Conservation (phyloP, 2,329 filamentous ascomycete species). For the Ophiostoma triangulosporum region DNA sequence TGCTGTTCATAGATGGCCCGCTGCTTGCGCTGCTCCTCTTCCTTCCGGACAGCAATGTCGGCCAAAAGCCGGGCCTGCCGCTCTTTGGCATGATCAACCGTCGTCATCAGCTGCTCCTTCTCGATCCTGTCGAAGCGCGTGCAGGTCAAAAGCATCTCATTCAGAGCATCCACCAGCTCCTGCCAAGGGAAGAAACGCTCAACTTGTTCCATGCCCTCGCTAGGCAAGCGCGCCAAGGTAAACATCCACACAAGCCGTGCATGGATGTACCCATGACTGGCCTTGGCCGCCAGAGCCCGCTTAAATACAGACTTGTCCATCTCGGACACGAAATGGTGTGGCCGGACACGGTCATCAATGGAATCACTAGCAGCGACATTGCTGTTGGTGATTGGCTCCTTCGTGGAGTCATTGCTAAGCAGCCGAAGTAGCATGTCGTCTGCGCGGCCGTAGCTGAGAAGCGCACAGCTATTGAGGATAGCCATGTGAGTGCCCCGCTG, state of each 20-base stretch:
- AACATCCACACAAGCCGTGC: slow-evolving; percentile 46
- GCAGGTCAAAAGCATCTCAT: slow-evolving; percentile 19
- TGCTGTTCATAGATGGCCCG: not conserved
- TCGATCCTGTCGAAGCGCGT: slow-evolving; percentile 24
- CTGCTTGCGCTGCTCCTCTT: not conserved
- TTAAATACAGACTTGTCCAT: slow-evolving; percentile 35
- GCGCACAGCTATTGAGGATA: slow-evolving; percentile 38
- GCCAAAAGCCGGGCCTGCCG: not conserved
- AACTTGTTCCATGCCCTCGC: slow-evolving; percentile 29
- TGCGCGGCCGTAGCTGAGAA: slow-evolving; percentile 39
- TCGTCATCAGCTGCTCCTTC: slow-evolving; percentile 16
- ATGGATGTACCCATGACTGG: slow-evolving; percentile 50
- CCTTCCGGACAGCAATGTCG: not conserved
- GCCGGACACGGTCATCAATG: not conserved
- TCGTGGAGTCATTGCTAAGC: not conserved
- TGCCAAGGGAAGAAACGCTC: slow-evolving; percentile 29
- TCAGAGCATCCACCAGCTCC: slow-evolving; percentile 25
- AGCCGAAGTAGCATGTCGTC: slow-evolving; percentile 31
- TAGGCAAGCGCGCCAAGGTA: slow-evolving; percentile 26
- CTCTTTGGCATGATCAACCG: not conserved
- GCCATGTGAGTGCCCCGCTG: slow-evolving; percentile 42
- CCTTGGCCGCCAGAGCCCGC: slow-evolving; percentile 32
- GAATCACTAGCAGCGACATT: too few species aligned
- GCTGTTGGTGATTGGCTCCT: not conserved
- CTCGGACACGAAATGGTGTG: slow-evolving; percentile 23